Percentiles rank a stretch among this genome's conserved stretches.
Conservation (phyloP, 768 basidiomycete genomes). For the Rhizopogon salebrosus region DNA sequence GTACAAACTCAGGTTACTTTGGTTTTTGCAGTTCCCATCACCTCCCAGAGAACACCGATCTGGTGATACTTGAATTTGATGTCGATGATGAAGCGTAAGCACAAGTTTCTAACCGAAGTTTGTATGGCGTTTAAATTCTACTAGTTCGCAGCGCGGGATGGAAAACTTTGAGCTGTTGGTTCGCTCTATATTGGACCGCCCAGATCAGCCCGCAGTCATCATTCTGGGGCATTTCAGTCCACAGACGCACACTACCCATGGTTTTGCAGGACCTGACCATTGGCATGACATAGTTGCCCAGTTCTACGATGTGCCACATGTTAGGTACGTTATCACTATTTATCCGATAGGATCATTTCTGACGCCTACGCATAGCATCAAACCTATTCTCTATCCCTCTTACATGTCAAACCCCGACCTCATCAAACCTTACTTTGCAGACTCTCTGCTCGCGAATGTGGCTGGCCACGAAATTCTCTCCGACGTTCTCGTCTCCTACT, state of each 20-base stretch:
- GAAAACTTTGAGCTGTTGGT: slow-evolving; percentile 90
- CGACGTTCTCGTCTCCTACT: slow-evolving; percentile 89
- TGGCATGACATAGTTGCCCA: slow-evolving; percentile 89
- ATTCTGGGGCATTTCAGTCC: slow-evolving; percentile 95
- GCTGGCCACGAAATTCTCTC: slow-evolving; percentile 80
- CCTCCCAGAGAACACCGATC: slow-evolving; percentile 88
- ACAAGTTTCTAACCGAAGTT: background rate
- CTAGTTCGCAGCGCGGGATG: slow-evolving; percentile 63
- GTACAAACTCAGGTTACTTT: slow-evolving; percentile 91
- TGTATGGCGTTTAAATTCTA: background rate
- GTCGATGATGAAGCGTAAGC: slow-evolving; percentile 83
- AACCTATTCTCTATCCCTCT: slow-evolving; percentile 74
- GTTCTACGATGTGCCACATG: slow-evolving; percentile 95
- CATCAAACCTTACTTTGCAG: slow-evolving; percentile 68
- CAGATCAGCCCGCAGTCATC: slow-evolving; percentile 87
- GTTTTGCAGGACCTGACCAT: slow-evolving; percentile 87
- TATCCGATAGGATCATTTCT: background rate
- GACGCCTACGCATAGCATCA: slow-evolving; percentile 43
- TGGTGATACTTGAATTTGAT: slow-evolving; percentile 94
- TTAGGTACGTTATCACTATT: slow-evolving; percentile 43
- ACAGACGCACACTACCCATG: slow-evolving; percentile 71
- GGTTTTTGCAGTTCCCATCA: slow-evolving; percentile 92
- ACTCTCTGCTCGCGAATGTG: slow-evolving; percentile 76
- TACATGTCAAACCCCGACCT: slow-evolving; percentile 74
- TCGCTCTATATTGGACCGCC: slow-evolving; percentile 85